A percentile compares a stretch with the other conserved stretches of the same genome.
Conservation (phyloP, 768 basidiomycete genomes). For the Suillus occidentalis region DNA sequence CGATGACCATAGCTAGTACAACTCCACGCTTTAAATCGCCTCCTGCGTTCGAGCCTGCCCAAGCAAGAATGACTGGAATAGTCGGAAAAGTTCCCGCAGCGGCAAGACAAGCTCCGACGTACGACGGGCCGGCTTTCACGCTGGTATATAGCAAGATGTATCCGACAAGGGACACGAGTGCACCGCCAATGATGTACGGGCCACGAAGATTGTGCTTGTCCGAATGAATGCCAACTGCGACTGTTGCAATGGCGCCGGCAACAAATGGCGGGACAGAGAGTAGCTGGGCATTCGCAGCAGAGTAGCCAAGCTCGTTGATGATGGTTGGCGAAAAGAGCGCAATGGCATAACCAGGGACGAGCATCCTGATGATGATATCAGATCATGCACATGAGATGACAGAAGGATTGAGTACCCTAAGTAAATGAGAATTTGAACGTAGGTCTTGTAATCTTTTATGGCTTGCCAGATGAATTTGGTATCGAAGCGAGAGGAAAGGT, state of each 20-base stretch:
- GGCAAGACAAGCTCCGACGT: slow-evolving; percentile 50
- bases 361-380: slow-evolving; percentile 28
- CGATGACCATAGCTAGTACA: slow-evolving; percentile 52
- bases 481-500: slow-evolving; percentile 45
- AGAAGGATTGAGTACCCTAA: slow-evolving; percentile 34
- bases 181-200: slow-evolving; percentile 46
- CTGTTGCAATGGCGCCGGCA: slow-evolving; percentile 44
- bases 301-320: slow-evolving; percentile 49
- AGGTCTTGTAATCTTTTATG: slow-evolving; percentile 45
- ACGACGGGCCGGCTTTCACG: slow-evolving; percentile 28
- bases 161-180: slow-evolving; percentile 48
- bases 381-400: slow-evolving; percentile 2
- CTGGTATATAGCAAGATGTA: slow-evolving; percentile 48
- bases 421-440: slow-evolving; percentile 36
- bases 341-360: slow-evolving; percentile 49
- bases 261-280: slow-evolving; percentile 51
- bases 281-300: slow-evolving; percentile 49
- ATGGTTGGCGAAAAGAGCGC: slow-evolving; percentile 53
- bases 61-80: slow-evolving; percentile 49
- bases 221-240: slow-evolving; percentile 41
- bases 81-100: slow-evolving; percentile 53
- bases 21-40: slow-evolving; percentile 55
- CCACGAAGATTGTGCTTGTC: slow-evolving; percentile 46
- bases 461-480: slow-evolving; percentile 50
- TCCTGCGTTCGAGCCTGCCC: slow-evolving; percentile 55